A percentile compares a stretch with the other conserved stretches of the same genome.
phyloP scores from a whole-genome alignment of 805 yeast species.

The Debaryomyces maramus region DNA sequence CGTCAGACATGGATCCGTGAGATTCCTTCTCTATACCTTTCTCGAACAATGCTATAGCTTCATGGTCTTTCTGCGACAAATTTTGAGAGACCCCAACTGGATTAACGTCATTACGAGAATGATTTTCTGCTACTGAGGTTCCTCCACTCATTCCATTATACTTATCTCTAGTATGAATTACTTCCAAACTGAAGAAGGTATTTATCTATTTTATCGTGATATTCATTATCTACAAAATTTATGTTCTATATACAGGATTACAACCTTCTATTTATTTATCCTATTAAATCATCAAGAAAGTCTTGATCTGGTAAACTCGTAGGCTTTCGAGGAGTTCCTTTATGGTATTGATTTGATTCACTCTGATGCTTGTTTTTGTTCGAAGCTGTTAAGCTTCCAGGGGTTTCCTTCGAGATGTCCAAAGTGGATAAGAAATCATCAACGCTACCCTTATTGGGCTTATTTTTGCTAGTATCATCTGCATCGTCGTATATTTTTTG shows the following conservation, averaged over 20 bases:
- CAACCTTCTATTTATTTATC: constrained; percentile 1
- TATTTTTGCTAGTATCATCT: not conserved
- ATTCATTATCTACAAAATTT: not conserved
- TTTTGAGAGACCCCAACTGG: not conserved
- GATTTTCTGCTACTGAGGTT: constrained; percentile 7
- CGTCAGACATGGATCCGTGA: constrained; percentile 79
- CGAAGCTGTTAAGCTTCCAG: not conserved
- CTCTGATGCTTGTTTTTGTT: not conserved
- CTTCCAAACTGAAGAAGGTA: no score
- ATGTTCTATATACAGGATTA: constrained; percentile 6
- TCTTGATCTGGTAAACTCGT: constrained; percentile 12
- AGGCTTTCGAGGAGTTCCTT: not conserved
- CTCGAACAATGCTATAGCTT: constrained; percentile 67
- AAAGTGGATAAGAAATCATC: constrained; percentile 2
- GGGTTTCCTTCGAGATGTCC: not conserved
- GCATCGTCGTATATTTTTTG: not conserved
- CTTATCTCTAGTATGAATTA: no score
- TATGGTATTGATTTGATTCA: not conserved
- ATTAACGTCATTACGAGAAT: not conserved
- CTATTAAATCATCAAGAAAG: constrained; percentile 15
- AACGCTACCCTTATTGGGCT: not conserved
- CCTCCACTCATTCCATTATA: constrained; percentile 12
- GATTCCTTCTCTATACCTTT: constrained; percentile 70
- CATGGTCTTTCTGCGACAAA: constrained; percentile 16
- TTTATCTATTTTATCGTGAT: no score